Evolutionary conservation across 2,329 filamentous ascomycete genomes (phyloP).

Genomic region (Phaeophleospora eucalypticola): DNA sequence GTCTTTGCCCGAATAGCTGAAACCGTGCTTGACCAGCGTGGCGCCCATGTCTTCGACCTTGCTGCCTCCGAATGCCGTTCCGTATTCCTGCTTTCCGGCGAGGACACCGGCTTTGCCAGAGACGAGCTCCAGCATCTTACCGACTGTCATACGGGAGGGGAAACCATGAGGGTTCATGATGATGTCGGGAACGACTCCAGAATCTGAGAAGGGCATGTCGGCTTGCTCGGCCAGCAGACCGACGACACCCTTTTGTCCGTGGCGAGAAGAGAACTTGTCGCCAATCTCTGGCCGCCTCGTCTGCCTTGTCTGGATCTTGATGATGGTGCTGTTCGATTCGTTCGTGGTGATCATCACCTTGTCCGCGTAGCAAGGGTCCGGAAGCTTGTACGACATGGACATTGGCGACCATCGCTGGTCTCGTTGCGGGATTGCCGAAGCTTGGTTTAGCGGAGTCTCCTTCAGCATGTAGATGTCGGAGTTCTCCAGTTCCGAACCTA

Average conservation of each 20-base stretch:
- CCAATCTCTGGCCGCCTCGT: slow-evolving; percentile 91
- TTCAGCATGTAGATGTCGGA: slow-evolving; percentile 92
- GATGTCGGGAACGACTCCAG: slow-evolving; percentile 89
- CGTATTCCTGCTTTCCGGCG: slow-evolving; percentile 80
- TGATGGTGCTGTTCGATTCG: slow-evolving; percentile 76
- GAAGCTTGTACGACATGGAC: slow-evolving; percentile 59
- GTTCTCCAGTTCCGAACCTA: slow-evolving; percentile 71
- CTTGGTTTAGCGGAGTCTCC: slow-evolving; percentile 74
- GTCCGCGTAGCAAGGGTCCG: slow-evolving; percentile 75
- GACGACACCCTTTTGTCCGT: slow-evolving; percentile 97
- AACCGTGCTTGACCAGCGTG: slow-evolving; percentile 80
- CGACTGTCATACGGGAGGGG: slow-evolving; percentile 98
- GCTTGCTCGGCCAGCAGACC: slow-evolving; percentile 95
- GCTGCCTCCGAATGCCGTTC: slow-evolving; percentile 78
- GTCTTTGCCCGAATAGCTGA: slow-evolving; percentile 96
- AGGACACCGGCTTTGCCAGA: slow-evolving; percentile 91
- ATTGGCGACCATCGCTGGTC: slow-evolving; percentile 29
- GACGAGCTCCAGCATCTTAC: slow-evolving; percentile 92
- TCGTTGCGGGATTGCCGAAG: slow-evolving; percentile 39
- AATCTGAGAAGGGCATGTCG: slow-evolving; percentile 92
- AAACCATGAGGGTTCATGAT: slow-evolving; percentile 99
- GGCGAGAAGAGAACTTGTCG: slow-evolving; percentile 97
- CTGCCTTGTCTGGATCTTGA: slow-evolving; percentile 96
- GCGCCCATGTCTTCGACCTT: slow-evolving; percentile 86
- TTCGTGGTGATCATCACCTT: slow-evolving; percentile 92